phyloP scores from a whole-genome alignment of 352 stramenopile genomes.

The Globisporangium middletonii region DNA sequence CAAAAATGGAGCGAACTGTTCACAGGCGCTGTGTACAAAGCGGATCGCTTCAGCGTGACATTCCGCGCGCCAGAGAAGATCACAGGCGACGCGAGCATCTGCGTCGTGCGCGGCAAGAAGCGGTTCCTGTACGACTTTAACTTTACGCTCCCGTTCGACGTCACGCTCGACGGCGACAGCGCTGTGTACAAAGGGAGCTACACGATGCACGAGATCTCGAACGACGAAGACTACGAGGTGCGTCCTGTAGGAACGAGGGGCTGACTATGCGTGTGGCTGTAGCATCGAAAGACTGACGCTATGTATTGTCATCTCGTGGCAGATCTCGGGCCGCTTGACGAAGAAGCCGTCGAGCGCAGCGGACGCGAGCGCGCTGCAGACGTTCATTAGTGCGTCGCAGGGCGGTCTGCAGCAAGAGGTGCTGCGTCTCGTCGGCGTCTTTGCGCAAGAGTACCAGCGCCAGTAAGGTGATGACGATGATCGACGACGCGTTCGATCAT shows the following conservation, averaged over 20 bases:
- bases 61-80: slow-evolving; percentile 68
- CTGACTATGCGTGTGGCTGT: neutral
- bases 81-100: slow-evolving; percentile 82
- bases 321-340: slow-evolving; percentile 53
- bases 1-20: slow-evolving; percentile 61
- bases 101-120: slow-evolving; percentile 85
- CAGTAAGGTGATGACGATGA: slow-evolving; percentile 31
- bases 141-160: slow-evolving; percentile 70
- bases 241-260: neutral
- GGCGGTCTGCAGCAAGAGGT: slow-evolving; percentile 63
- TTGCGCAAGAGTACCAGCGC: slow-evolving; percentile 56
- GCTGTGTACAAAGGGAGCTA: slow-evolving; percentile 57
- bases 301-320: neutral
- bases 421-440: slow-evolving; percentile 48
- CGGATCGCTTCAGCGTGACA: slow-evolving; percentile 34
- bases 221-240: slow-evolving; percentile 86
- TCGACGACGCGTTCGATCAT: no score
- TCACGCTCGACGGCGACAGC: slow-evolving; percentile 35
- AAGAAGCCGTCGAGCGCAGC: slow-evolving; percentile 41
- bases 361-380: slow-evolving; percentile 39
- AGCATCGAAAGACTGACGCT: neutral
- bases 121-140: slow-evolving; percentile 86
- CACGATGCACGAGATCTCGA: slow-evolving; percentile 80
- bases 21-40: slow-evolving; percentile 27
- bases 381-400: slow-evolving; percentile 38